These are phyloP conservation scores for Chlamydomonas schloesseri DNA, from an alignment of 139 green algal genomes.

Conservation along the genomic window DNA sequence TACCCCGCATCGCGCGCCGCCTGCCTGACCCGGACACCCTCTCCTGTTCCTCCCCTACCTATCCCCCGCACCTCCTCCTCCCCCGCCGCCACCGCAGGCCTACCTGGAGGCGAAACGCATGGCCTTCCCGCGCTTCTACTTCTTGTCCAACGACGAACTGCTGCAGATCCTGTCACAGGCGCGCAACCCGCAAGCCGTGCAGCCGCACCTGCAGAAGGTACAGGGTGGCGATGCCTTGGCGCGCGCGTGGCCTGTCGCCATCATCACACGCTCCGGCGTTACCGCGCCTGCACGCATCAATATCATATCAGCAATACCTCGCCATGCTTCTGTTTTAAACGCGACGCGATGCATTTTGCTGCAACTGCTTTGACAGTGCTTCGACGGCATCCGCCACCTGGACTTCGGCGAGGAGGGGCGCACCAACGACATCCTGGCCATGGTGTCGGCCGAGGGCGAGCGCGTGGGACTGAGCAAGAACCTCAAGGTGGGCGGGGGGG, in stretches of 20 bases:
- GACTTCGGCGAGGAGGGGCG: slow-evolving; percentile 78
- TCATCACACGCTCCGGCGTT: too few species aligned
- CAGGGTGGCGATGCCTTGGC: too few species aligned
- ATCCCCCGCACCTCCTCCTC: too few species aligned
- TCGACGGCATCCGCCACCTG: slow-evolving; percentile 81
- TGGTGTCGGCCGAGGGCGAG: slow-evolving; percentile 81
- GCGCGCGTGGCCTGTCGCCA: too few species aligned
- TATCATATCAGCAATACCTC: too few species aligned
- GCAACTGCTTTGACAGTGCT: too few species aligned
- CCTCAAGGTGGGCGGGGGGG: slow-evolving; percentile 61
- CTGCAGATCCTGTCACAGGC: slow-evolving; percentile 83
- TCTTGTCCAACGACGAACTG: slow-evolving; percentile 88
- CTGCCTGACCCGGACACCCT: too few species aligned
- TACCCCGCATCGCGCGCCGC: too few species aligned
- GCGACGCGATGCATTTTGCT: too few species aligned
- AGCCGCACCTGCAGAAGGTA: slow-evolving; percentile 78
- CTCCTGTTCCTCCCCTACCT: too few species aligned
- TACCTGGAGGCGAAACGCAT: slow-evolving; percentile 88
- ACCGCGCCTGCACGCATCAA: too few species aligned
- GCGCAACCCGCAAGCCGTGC: slow-evolving; percentile 77
- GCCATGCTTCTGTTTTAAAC: too few species aligned
- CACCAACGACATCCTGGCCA: slow-evolving; percentile 76
- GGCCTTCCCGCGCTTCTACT: slow-evolving; percentile 88
- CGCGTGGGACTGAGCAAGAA: slow-evolving; percentile 77
- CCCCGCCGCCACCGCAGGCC: slow-evolving; percentile 61